These are phyloP conservation scores for Candida tammaniensis DNA, from an alignment of 805 yeast genomes.

Conservation along the genomic window DNA sequence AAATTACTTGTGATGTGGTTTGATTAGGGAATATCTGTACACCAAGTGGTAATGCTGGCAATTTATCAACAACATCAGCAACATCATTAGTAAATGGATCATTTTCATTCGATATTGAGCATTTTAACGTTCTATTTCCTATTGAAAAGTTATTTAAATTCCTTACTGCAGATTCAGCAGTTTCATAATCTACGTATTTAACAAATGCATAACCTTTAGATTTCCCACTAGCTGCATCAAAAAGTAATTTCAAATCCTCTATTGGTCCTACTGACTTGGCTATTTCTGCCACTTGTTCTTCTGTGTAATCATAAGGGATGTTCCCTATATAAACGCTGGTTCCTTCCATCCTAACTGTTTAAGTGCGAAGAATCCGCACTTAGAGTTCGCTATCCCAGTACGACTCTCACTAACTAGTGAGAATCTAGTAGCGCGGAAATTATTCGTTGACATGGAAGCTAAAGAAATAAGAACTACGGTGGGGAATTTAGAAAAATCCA, in stretches of 20 bases:
- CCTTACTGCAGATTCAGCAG: constrained; percentile 88
- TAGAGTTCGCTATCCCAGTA: too few relatives aligned
- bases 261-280: constrained; percentile 91
- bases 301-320: constrained; percentile 90
- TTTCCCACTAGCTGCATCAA: constrained; percentile 85
- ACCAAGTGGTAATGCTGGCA: constrained; percentile 43
- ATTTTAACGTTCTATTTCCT: constrained; percentile 68
- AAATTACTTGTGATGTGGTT: constrained; percentile 41
- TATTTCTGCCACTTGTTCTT: constrained; percentile 85
- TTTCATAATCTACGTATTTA: constrained; percentile 76
- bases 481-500: constrained; percentile 67
- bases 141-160: constrained; percentile 69
- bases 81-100: constrained; percentile 48
- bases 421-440: too few relatives aligned
- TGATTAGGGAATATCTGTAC: constrained; percentile 40
- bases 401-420: too few relatives aligned
- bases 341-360: too few relatives aligned
- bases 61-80: constrained; percentile 20
- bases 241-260: constrained; percentile 65
- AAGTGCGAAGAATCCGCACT: too few relatives aligned
- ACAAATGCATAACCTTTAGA: constrained; percentile 90
- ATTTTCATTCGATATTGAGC: constrained; percentile 42
- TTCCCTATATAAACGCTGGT: constrained; percentile 73
- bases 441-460: constrained; percentile 71
- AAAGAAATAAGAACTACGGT: constrained; percentile 71